phyloP scores from a whole-genome alignment of 2,329 filamentous ascomycete genomes.

The Diatrype stigma region DNA sequence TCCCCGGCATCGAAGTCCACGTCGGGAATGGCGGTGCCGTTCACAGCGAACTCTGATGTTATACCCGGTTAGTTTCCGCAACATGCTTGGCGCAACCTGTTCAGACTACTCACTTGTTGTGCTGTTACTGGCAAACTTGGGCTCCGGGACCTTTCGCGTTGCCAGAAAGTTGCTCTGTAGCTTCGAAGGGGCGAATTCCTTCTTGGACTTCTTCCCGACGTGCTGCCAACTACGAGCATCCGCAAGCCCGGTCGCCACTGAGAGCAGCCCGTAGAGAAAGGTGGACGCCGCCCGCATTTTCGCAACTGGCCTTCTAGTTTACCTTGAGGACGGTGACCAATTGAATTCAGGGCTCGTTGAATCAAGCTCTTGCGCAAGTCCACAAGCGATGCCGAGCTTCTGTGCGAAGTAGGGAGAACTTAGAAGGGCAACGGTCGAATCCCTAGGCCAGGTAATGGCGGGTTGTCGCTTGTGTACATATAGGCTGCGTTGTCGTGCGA shows the following conservation, averaged over 20 bases:
- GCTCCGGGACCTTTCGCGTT: slow-evolving; percentile 17
- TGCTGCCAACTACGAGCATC: slow-evolving; percentile 26
- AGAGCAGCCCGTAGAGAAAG: slow-evolving; percentile 18
- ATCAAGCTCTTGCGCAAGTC: too few species aligned
- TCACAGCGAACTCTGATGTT: slow-evolving; percentile 49
- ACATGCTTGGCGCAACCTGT: background rate
- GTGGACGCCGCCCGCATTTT: slow-evolving; percentile 21
- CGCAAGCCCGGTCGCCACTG: slow-evolving; percentile 14
- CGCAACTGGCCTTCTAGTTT: slow-evolving; percentile 1
- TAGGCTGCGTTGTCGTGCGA: too few species aligned
- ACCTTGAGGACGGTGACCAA: too few species aligned
- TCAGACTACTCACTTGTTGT: slow-evolving; percentile 21
- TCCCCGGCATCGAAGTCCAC: slow-evolving; percentile 61
- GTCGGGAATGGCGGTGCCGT: slow-evolving; percentile 58
- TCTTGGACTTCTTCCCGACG: slow-evolving; percentile 24
- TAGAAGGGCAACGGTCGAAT: too few species aligned
- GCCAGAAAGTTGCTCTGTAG: slow-evolving; percentile 19
- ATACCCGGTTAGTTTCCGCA: slow-evolving; percentile 13
- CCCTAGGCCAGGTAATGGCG: too few species aligned
- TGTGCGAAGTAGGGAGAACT: too few species aligned
- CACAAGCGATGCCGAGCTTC: too few species aligned
- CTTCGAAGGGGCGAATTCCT: slow-evolving; percentile 2
- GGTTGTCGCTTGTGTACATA: too few species aligned
- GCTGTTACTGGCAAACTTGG: slow-evolving; percentile 24
- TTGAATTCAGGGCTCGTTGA: too few species aligned